These are phyloP conservation scores for Salix brachista DNA, from an alignment of 345 rosid species.

Conservation along the genomic window DNA sequence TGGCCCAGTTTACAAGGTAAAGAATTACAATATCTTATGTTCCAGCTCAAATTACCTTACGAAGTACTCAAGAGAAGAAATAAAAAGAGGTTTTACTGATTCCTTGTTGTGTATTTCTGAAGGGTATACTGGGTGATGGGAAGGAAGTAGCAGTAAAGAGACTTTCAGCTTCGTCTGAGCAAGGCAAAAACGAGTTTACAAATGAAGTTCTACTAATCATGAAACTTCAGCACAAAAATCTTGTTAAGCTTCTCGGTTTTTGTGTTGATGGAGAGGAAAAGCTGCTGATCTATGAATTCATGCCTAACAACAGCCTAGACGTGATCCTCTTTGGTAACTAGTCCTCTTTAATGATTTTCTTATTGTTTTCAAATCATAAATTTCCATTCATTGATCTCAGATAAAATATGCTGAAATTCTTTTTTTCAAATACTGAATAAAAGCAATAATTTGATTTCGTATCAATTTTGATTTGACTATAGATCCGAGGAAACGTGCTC, in stretches of 20 bases:
- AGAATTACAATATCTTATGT: background rate
- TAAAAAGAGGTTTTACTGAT: background rate
- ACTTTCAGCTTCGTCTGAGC: slow-evolving; percentile 24
- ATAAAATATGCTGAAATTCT: background rate
- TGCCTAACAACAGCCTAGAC: slow-evolving; percentile 54
- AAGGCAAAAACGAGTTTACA: slow-evolving; percentile 31
- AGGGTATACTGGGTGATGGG: slow-evolving; percentile 46
- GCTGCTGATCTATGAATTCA: slow-evolving; percentile 51
- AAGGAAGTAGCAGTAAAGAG: slow-evolving; percentile 44
- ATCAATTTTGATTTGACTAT: background rate
- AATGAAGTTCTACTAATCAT: slow-evolving; percentile 39
- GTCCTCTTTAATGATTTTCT: background rate
- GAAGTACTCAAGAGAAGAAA: background rate
- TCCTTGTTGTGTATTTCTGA: background rate
- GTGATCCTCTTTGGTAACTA: slow-evolving; percentile 37
- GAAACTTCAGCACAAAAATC: slow-evolving; percentile 54
- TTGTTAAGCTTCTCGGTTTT: slow-evolving; percentile 52
- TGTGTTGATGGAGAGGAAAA: slow-evolving; percentile 35
- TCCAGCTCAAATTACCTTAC: background rate
- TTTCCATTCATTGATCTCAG: background rate
- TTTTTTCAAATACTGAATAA: background rate
- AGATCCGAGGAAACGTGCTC: slow-evolving; percentile 22
- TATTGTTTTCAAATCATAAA: too few relatives aligned
- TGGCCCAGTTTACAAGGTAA: slow-evolving; percentile 13
- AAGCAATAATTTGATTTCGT: background rate